phyloP scores from a whole-genome alignment of 768 basidiomycete genomes.

The Amanita polypyramis region DNA sequence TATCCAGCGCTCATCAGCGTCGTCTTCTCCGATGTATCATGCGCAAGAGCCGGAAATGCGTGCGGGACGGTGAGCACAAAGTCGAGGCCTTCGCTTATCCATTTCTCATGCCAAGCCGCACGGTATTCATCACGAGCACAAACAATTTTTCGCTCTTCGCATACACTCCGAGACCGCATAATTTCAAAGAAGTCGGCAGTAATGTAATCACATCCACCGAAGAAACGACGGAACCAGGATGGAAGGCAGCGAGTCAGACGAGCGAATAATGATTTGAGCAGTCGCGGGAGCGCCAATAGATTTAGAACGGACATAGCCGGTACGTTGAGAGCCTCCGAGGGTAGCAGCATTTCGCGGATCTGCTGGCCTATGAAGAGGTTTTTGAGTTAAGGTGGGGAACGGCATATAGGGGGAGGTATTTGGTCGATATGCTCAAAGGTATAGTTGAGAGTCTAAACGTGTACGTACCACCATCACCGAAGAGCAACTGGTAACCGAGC shows the following conservation, averaged over 20 bases:
- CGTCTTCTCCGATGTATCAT: slow-evolving; percentile 39
- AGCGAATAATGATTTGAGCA: slow-evolving; percentile 24
- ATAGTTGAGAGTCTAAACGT: slow-evolving; percentile 1
- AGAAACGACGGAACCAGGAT: slow-evolving; percentile 28
- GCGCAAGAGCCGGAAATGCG: slow-evolving; percentile 48
- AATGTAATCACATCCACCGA: slow-evolving; percentile 25
- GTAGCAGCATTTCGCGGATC: slow-evolving; percentile 23
- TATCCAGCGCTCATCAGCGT: slow-evolving; percentile 51
- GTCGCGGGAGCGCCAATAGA: slow-evolving; percentile 19
- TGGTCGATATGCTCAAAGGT: slow-evolving; percentile 2
- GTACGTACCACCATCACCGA: slow-evolving; percentile 43
- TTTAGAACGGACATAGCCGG: slow-evolving; percentile 14
- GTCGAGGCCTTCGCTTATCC: slow-evolving; percentile 42
- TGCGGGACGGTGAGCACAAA: slow-evolving; percentile 54
- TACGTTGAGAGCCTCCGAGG: slow-evolving; percentile 21
- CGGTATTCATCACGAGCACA: slow-evolving; percentile 33
- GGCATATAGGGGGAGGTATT: neutral
- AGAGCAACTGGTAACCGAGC: slow-evolving; percentile 43
- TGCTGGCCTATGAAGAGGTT: slow-evolving; percentile 28
- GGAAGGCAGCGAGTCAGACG: slow-evolving; percentile 25
- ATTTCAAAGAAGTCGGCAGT: slow-evolving; percentile 24
- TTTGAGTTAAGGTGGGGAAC: slow-evolving; percentile 7
- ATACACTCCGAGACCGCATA: slow-evolving; percentile 36
- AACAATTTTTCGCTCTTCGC: slow-evolving; percentile 41
- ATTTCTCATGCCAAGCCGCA: slow-evolving; percentile 35